Percentiles rank a stretch among this genome's conserved stretches.
phyloP scores from a whole-genome alignment of 2,329 filamentous ascomycete genomes.

The Alternaria sp. region DNA sequence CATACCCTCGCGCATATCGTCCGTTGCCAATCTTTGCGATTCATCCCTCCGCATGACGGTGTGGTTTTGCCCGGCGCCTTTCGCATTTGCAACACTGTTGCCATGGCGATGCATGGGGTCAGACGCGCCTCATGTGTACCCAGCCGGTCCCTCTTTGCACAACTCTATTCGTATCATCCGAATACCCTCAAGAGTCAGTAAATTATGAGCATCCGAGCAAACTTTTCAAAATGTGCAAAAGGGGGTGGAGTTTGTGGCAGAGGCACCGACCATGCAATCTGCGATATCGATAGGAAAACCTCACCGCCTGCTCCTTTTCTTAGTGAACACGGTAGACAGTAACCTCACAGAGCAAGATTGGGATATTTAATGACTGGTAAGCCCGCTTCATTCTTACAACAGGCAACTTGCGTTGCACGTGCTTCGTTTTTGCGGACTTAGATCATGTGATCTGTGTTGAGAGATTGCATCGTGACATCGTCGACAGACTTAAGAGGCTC shows the following conservation, averaged over 20 bases:
- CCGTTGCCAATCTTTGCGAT: not conserved
- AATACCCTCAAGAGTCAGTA: not conserved
- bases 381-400: not conserved
- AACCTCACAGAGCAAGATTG: not conserved
- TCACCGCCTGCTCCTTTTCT: constrained; percentile 4
- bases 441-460: not conserved
- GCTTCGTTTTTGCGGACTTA: not conserved
- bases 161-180: constrained; percentile 3
- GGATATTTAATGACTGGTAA: not conserved
- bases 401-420: not conserved
- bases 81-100: constrained; percentile 5
- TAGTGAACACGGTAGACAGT: not conserved
- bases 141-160: constrained; percentile 6
- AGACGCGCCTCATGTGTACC: constrained; percentile 15
- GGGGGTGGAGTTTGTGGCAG: constrained; percentile 10
- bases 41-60: not conserved
- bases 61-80: not conserved
- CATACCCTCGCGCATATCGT: not conserved
- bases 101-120: constrained; percentile 16
- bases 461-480: not conserved
- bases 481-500: not conserved
- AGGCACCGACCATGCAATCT: constrained; percentile 15
- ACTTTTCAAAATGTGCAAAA: constrained; percentile 7
- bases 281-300: constrained; percentile 8
- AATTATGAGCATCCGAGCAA: not conserved